These are phyloP conservation scores for Penicillium sp. DNA, from an alignment of 2,329 filamentous ascomycete genomes.

Conservation along the genomic window DNA sequence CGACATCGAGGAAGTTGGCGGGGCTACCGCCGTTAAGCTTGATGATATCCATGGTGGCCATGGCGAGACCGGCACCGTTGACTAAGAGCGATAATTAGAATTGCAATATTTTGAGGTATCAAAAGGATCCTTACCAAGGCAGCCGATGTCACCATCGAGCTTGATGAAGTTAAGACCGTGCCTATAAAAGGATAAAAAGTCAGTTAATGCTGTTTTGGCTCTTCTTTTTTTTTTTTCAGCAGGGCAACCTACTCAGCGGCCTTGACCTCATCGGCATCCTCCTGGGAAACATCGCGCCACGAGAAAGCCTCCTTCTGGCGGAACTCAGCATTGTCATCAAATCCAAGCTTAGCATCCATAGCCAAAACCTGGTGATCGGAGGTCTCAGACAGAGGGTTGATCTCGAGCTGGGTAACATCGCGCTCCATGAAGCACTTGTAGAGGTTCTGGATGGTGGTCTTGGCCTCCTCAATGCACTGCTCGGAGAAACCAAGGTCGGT, in stretches of 20 bases:
- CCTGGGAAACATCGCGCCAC: conserved; percentile 91
- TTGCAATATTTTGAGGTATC: not conserved
- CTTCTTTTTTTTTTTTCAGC: too few relatives aligned
- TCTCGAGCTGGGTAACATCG: conserved; percentile 98
- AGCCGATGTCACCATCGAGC: conserved; percentile 98
- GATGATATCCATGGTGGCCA: conserved; percentile 99
- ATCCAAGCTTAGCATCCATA: conserved; percentile 99
- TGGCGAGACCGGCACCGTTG: conserved; percentile 97
- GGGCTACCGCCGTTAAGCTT: conserved; percentile 96
- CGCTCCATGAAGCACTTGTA: conserved; percentile 99
- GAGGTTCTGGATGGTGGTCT: conserved; percentile 95
- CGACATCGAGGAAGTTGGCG: conserved; percentile 98
- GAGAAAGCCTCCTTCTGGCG: conserved; percentile 94
- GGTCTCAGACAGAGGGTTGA: conserved; percentile 98
- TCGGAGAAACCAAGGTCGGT: conserved; percentile 94
- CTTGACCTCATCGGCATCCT: conserved; percentile 96
- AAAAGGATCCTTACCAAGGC: conserved; percentile 55
- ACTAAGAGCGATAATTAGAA: conserved; percentile 48
- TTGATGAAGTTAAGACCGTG: conserved; percentile 98
- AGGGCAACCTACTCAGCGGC: conserved; percentile 68
- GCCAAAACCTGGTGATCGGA: conserved; percentile 96
- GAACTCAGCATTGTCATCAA: conserved; percentile 99
- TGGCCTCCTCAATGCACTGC: conserved; percentile 94
- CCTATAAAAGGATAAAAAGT: conserved; percentile 25
- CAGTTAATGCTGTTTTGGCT: not conserved